Percentiles rank a stretch among this genome's conserved stretches.
These are phyloP conservation scores for Trichoderma semiorbis DNA, from an alignment of 2,329 filamentous ascomycete genomes.

Conservation along the genomic window DNA sequence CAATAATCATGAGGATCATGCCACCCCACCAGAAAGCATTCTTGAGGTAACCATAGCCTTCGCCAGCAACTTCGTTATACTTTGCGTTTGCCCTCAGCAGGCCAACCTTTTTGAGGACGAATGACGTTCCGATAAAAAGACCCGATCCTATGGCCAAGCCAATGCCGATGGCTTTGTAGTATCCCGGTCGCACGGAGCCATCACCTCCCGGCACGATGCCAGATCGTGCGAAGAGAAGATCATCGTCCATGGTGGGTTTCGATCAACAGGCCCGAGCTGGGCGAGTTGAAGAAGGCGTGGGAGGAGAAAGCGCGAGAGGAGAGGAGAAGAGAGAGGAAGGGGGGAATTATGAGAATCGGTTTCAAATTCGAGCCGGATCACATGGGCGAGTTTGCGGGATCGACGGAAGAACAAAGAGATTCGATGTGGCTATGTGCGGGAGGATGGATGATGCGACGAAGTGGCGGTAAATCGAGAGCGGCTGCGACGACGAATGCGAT, in stretches of 20 bases:
- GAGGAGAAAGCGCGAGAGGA: neutral
- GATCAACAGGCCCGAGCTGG: neutral
- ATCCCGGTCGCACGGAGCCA: conserved; percentile 39
- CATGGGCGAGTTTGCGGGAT: conserved; percentile 13
- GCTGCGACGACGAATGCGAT: neutral
- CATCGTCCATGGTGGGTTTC: conserved; percentile 16
- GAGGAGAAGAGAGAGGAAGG: neutral
- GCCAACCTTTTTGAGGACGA: conserved; percentile 92
- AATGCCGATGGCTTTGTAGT: conserved; percentile 85
- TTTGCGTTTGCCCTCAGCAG: conserved; percentile 90
- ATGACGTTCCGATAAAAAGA: conserved; percentile 88
- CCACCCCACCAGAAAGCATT: conserved; percentile 93
- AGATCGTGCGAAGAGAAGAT: conserved; percentile 11
- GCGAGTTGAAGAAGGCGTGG: neutral
- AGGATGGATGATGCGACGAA: neutral
- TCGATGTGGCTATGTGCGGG: neutral
- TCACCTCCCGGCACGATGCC: conserved; percentile 17
- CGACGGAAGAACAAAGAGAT: neutral
- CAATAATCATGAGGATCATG: conserved; percentile 95
- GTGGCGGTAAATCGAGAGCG: conserved; percentile 6
- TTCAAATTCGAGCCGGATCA: neutral
- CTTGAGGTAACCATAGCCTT: conserved; percentile 96
- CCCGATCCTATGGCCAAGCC: conserved; percentile 82
- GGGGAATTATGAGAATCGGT: neutral
- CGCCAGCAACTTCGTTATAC: conserved; percentile 91